phyloP scores from a whole-genome alignment of 129 eudicot species.

The carrot (Daucus carota) region DH1_v3.0 NC_030387.2:997501-998000 shows the following conservation, averaged over 20 bases:
- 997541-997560: conserved; percentile 20
- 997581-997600: neutral
- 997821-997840: conserved; percentile 18
- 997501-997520: conserved; percentile 67
- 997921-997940: neutral
- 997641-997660: neutral
- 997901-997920: neutral
- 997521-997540: conserved; percentile 44
- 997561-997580: conserved; percentile 4
- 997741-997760: neutral
- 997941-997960: conserved; percentile 16
- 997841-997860: conserved; percentile 3
- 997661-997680: conserved; percentile 7
- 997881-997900: conserved; percentile 10
- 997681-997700: neutral
- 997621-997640: neutral
- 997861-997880: conserved; percentile 7
- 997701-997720: neutral
- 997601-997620: neutral
- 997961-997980: conserved; percentile 12
- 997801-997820: conserved; percentile 9
- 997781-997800: conserved; percentile 17
- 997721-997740: neutral
- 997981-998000: conserved; percentile 25
- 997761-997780: conserved; percentile 8